These are phyloP conservation scores for button mushroom (Agaricus bisporus) DNA, from an alignment of 768 basidiomycete species.

Conservation along the genomic window DNA sequence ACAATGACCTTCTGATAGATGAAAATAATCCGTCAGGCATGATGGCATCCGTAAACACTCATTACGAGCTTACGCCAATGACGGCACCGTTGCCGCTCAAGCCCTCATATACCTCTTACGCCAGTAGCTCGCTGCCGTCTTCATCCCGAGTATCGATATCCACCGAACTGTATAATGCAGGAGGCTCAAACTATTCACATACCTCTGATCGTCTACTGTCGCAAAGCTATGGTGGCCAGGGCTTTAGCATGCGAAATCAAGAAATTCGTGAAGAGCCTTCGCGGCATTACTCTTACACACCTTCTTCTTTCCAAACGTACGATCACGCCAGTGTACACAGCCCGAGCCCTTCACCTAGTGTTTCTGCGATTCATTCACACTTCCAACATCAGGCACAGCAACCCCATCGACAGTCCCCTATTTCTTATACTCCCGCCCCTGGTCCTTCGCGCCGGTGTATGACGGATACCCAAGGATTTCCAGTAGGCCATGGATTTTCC, in stretches of 20 bases:
- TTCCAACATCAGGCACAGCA: conserved; percentile 34
- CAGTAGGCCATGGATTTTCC: conserved; percentile 40
- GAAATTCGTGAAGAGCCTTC: conserved; percentile 18
- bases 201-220: conserved; percentile 45
- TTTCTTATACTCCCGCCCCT: conserved; percentile 28
- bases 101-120: conserved; percentile 38
- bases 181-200: conserved; percentile 38
- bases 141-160: conserved; percentile 38
- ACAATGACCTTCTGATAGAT: conserved; percentile 47
- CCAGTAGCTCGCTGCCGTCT: conserved; percentile 29
- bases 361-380: conserved; percentile 29
- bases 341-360: conserved; percentile 33
- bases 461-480: conserved; percentile 51
- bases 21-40: conserved; percentile 35
- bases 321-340: conserved; percentile 32
- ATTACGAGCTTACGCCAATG: conserved; percentile 42
- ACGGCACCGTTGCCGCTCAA: conserved; percentile 43
- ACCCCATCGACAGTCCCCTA: conserved; percentile 34
- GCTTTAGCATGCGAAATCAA: conserved; percentile 32
- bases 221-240: conserved; percentile 39
- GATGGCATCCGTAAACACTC: conserved; percentile 31
- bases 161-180: conserved; percentile 32
- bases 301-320: conserved; percentile 38
- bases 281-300: conserved; percentile 50
- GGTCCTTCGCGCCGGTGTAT: conserved; percentile 47